These are phyloP conservation scores for Leavenworthia alabamica DNA, from an alignment of 345 rosid genomes.

Conservation along the genomic window DNA sequence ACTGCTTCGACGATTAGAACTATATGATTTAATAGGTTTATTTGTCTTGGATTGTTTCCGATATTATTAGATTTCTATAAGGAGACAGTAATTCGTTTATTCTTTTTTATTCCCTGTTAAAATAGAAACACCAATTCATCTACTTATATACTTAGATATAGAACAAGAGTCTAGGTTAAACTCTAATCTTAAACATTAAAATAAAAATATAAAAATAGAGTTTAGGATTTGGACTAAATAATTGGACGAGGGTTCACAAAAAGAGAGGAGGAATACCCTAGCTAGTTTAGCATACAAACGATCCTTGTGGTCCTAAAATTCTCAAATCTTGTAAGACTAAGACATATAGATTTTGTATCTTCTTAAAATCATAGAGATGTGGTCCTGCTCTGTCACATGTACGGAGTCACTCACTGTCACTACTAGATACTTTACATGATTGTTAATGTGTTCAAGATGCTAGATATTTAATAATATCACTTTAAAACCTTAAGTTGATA, in stretches of 20 bases:
- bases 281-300: not conserved
- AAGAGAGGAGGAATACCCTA: not conserved
- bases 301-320: conserved; percentile 25
- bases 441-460: not conserved
- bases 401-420: conserved; percentile 10
- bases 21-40: not conserved
- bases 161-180: too few species aligned
- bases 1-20: not conserved
- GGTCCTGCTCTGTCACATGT: conserved; percentile 30
- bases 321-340: conserved; percentile 7
- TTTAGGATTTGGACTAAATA: not conserved
- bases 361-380: conserved; percentile 10
- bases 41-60: not conserved
- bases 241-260: not conserved
- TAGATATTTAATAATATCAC: not conserved
- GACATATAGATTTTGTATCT: conserved; percentile 8
- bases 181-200: not conserved
- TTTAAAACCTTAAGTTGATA: not conserved
- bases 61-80: not conserved
- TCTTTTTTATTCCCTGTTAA: not conserved
- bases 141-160: too few species aligned
- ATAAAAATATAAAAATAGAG: not conserved
- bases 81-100: not conserved
- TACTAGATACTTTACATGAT: not conserved
- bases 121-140: not conserved